A percentile compares a stretch with the other conserved stretches of the same genome.
Evolutionary conservation across 495 filamentous ascomycete species (phyloP).

Genomic region (Podospora sp.): DNA sequence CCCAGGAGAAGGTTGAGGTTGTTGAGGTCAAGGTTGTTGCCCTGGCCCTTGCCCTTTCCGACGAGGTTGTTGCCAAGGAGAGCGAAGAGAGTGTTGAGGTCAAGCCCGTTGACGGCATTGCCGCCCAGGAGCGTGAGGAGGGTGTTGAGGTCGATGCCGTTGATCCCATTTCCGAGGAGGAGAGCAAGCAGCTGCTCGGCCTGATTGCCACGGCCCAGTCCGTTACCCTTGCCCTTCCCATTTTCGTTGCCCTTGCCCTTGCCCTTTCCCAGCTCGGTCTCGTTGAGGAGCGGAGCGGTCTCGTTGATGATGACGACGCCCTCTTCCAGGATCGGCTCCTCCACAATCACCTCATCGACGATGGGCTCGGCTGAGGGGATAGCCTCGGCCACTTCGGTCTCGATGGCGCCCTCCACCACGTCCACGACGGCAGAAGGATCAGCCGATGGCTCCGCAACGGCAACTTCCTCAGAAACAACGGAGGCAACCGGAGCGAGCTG

Average conservation of each 20-base stretch:
- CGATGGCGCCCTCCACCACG: slow-evolving; percentile 5
- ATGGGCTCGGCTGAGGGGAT: background rate
- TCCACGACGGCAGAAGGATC: background rate
- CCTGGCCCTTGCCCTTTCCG: slow-evolving; percentile 18
- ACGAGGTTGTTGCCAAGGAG: background rate
- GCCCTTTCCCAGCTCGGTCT: background rate
- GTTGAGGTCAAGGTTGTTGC: background rate
- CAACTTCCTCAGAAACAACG: background rate
- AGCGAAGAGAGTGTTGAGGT: background rate
- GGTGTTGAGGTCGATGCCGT: background rate
- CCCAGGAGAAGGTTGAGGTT: background rate
- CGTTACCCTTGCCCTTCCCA: background rate
- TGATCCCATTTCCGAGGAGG: background rate
- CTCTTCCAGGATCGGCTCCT: background rate
- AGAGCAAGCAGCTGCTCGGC: background rate
- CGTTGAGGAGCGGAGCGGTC: background rate
- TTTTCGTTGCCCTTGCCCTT: background rate
- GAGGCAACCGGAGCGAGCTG: background rate
- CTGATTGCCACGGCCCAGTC: background rate
- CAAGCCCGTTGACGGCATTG: background rate
- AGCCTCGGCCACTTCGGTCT: background rate
- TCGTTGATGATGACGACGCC: background rate
- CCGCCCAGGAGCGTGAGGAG: background rate
- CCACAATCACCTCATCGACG: background rate
- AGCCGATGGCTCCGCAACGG: background rate